Evolutionary conservation across 805 yeast genomes (phyloP).

Genomic region (Hanseniaspora osmophila): DNA sequence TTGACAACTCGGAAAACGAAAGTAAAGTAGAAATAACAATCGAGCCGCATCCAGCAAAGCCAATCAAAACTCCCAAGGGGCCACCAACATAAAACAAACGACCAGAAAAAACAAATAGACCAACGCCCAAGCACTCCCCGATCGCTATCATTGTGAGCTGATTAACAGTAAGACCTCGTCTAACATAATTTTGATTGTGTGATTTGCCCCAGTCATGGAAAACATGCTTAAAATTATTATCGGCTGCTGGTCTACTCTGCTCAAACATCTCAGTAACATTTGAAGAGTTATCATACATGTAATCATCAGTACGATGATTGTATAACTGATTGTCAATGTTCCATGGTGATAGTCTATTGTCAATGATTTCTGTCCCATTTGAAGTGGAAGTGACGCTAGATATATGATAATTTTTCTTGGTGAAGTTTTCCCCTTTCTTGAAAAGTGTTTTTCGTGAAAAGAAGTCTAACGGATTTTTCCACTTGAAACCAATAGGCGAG

Average conservation of each 20-base stretch:
- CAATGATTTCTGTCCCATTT: background rate
- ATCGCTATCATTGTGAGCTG: conserved; percentile 54
- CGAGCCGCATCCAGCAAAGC: conserved; percentile 50
- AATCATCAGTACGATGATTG: background rate
- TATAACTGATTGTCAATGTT: background rate
- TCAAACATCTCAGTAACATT: too few species aligned
- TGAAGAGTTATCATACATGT: too few species aligned
- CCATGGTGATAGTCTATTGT: background rate
- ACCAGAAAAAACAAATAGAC: conserved; percentile 49
- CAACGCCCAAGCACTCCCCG: conserved; percentile 56
- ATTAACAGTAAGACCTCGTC: conserved; percentile 32
- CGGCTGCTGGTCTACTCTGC: background rate
- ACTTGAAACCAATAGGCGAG: too few species aligned
- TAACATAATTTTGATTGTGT: conserved; percentile 30
- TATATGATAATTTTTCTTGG: too few species aligned
- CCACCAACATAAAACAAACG: conserved; percentile 42
- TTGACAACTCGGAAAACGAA: conserved; percentile 51
- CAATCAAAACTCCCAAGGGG: conserved; percentile 37
- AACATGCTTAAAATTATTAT: background rate
- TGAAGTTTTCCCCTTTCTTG: too few species aligned
- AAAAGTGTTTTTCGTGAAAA: background rate
- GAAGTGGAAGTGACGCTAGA: background rate
- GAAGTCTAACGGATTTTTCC: background rate
- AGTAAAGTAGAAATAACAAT: conserved; percentile 50
- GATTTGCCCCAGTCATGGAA: background rate